Evolutionary conservation across 1,284 basidiomycete species (phyloP).

Genomic region (Ganoderma resinaceum): DNA sequence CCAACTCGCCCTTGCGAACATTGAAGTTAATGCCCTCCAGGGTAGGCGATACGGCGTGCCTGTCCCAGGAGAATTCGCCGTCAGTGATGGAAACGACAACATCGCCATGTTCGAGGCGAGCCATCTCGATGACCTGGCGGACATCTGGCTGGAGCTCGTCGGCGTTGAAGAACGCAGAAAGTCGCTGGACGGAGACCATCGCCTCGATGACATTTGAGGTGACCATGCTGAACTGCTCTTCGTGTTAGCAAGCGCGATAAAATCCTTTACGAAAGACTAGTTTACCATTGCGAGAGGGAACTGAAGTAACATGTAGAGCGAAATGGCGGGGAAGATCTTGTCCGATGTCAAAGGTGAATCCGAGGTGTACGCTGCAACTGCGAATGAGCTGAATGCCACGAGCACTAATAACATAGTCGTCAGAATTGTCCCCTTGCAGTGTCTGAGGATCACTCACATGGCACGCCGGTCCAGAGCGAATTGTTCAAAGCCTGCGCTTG

Average conservation of each 20-base stretch:
- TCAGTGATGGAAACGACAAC: slow-evolving; percentile 75
- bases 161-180: slow-evolving; percentile 80
- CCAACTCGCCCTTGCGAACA: slow-evolving; percentile 86
- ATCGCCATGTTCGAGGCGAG: slow-evolving; percentile 62
- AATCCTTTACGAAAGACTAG: not conserved
- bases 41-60: slow-evolving; percentile 60
- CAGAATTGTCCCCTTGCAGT: slow-evolving; percentile 29
- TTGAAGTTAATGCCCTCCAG: slow-evolving; percentile 81
- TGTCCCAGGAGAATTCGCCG: slow-evolving; percentile 85
- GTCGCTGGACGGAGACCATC: slow-evolving; percentile 83
- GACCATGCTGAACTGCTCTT: slow-evolving; percentile 65
- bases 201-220: slow-evolving; percentile 86
- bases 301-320: slow-evolving; percentile 89
- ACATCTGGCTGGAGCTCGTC: slow-evolving; percentile 86
- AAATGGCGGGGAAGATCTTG: slow-evolving; percentile 94
- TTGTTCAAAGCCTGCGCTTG: slow-evolving; percentile 58
- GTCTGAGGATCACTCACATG: slow-evolving; percentile 43
- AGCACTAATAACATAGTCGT: slow-evolving; percentile 50
- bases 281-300: slow-evolving; percentile 88
- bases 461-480: slow-evolving; percentile 74
- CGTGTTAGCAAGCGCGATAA: not conserved
- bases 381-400: slow-evolving; percentile 90
- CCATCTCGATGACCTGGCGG: slow-evolving; percentile 56
- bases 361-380: slow-evolving; percentile 78
- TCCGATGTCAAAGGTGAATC: slow-evolving; percentile 85